Conservation (phyloP, 768 basidiomycete genomes). For the Cystofilobasidium macerans region DNA sequence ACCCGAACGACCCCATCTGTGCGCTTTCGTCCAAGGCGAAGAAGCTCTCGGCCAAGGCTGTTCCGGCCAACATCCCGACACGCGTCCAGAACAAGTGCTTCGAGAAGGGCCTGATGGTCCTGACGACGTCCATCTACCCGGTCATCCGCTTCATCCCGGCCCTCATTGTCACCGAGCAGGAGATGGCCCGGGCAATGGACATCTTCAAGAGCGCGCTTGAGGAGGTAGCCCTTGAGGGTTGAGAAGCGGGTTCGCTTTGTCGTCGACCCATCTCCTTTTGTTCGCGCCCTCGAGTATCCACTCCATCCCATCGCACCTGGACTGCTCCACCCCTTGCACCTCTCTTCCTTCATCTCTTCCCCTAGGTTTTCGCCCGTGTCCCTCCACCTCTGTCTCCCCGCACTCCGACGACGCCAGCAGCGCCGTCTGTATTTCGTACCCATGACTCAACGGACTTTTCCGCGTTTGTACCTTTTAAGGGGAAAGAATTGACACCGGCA, state of each 20-base stretch:
- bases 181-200: constrained; percentile 49
- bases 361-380: too few species aligned
- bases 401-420: too few species aligned
- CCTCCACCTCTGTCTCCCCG: too few species aligned
- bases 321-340: too few species aligned
- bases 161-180: constrained; percentile 63
- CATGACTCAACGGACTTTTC: too few species aligned
- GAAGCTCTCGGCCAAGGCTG: constrained; percentile 32
- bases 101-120: constrained; percentile 71
- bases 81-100: constrained; percentile 68
- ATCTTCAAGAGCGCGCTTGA: constrained; percentile 44
- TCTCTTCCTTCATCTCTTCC: too few species aligned
- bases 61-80: constrained; percentile 51
- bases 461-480: too few species aligned
- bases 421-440: too few species aligned
- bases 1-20: constrained; percentile 25
- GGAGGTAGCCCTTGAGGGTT: constrained; percentile 39
- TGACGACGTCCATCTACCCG: constrained; percentile 83
- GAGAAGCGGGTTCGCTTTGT: constrained; percentile 2
- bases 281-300: too few species aligned
- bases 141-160: constrained; percentile 84
- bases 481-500: too few species aligned
- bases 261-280: too few species aligned
- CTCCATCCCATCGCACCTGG: too few species aligned
- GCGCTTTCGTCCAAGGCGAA: constrained; percentile 34